Evolutionary conservation across 306 rosid species (phyloP), one percentile per base, ranked within the genome.

Genomic region (Cucumis cinereus): DNA sequence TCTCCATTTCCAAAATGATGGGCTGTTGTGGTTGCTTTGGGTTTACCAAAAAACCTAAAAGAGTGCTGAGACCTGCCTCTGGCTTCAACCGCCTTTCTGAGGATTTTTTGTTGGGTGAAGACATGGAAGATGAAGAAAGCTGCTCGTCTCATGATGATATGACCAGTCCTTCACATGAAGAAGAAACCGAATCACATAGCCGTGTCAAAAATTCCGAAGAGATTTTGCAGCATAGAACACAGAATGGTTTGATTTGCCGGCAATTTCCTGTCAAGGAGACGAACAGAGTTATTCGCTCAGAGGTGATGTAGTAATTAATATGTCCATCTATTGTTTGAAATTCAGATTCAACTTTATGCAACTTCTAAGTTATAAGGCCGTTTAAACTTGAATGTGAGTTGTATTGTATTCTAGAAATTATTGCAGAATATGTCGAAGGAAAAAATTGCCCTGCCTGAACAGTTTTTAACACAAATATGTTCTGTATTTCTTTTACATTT

Each of bases 21-120:
- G 96, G 85, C 54, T 92, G 96, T 79, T 95, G 96, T 77, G 84
- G 85, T 83, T 95, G 99, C 88, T 95, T 95, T 30, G 97, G 97
- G 47, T 92, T 92, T 76, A 76, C 81, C 17, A 81, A 88, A 78
- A 88, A 71, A 72, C 81, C 75, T 40, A 87, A 84, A 77, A 80
- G 50, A 20, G 19, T 74, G 49, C 58, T 24, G 41, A 84, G 79
- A 70, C 83, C 81, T 43, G 75, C 61, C 72, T 77, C 82, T 45
- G 82, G 79, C 67, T 77, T 57, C 23, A 87, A 82, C 74, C 84
- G 76, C 77, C 86, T 77, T 80, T 88, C 90, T 17, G 89, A 82
- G 77, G 92, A 87, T 71, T 83, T 61, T 30, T 82, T 92, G 84
- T 84, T 87, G 84, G 91, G 81, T 56, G 89, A 83, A 19, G 98